These are phyloP conservation scores for Elasticomyces elasticus DNA, from an alignment of 495 filamentous ascomycete genomes.

Conservation along the genomic window DNA sequence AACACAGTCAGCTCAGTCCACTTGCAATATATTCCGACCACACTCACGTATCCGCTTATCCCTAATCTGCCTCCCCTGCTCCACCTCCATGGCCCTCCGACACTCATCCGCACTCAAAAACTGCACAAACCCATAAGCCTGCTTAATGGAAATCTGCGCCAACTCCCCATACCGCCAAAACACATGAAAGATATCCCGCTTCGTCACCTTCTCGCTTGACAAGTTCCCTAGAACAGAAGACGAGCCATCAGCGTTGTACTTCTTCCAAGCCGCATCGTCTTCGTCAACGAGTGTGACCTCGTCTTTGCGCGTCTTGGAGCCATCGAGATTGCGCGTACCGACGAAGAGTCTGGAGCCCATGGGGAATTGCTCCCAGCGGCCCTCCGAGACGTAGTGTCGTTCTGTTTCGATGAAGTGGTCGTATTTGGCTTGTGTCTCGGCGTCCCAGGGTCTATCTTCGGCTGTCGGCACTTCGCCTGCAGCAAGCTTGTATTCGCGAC, in stretches of 20 bases:
- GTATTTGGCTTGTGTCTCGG: slow-evolving; percentile 61
- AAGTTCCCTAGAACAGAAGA: slow-evolving; percentile 61
- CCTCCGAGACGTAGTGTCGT: slow-evolving; percentile 70
- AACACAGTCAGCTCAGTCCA: background rate
- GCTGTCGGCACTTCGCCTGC: slow-evolving; percentile 13
- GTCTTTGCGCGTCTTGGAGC: background rate
- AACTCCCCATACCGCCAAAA: slow-evolving; percentile 80
- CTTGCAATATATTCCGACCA: background rate
- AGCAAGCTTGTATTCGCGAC: background rate
- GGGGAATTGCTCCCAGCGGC: slow-evolving; percentile 89
- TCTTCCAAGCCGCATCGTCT: background rate
- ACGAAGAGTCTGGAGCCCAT: slow-evolving; percentile 79
- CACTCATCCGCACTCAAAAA: slow-evolving; percentile 71
- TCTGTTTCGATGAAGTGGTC: slow-evolving; percentile 76
- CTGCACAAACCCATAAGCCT: slow-evolving; percentile 94
- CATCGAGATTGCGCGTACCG: slow-evolving; percentile 48
- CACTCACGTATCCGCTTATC: slow-evolving; percentile 87
- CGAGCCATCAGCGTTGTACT: background rate
- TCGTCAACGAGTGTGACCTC: slow-evolving; percentile 4
- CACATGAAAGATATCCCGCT: slow-evolving; percentile 81
- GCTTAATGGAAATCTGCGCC: slow-evolving; percentile 93
- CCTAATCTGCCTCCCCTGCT: slow-evolving; percentile 68
- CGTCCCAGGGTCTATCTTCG: slow-evolving; percentile 42
- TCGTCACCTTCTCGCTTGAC: slow-evolving; percentile 83
- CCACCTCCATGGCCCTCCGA: slow-evolving; percentile 56